phyloP scores from a whole-genome alignment of 768 basidiomycete genomes.

The Leucocoprinus leucothites region DNA sequence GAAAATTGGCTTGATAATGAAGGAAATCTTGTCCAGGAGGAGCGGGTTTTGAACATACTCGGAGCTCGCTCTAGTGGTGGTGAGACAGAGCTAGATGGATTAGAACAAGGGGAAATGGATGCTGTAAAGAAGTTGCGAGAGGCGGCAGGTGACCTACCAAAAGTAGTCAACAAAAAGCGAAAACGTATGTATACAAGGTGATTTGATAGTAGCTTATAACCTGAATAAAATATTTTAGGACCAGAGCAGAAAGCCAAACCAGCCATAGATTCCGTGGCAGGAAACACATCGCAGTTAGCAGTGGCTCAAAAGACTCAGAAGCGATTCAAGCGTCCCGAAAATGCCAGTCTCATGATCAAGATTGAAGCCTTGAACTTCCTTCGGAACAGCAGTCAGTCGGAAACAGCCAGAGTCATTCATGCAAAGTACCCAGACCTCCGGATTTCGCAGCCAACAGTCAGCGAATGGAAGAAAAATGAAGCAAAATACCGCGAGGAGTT shows the following conservation, averaged over 20 bases:
- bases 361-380: conserved; percentile 7
- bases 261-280: too few species aligned
- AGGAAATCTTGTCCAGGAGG: conserved; percentile 7
- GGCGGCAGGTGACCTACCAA: conserved; percentile 4
- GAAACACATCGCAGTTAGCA: too few species aligned
- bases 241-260: not conserved
- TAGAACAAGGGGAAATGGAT: not conserved
- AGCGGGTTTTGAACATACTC: not conserved
- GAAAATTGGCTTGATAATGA: conserved; percentile 9
- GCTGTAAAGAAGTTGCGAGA: conserved; percentile 3
- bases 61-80: not conserved
- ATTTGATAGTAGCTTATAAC: not conserved
- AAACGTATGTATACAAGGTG: not conserved
- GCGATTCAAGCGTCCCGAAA: too few species aligned
- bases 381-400: not conserved
- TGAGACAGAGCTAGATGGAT: not conserved
- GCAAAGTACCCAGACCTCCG: conserved; percentile 25
- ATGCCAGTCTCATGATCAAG: not conserved
- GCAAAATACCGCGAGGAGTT: conserved; percentile 16
- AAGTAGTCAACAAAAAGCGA: conserved; percentile 2
- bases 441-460: conserved; percentile 25
- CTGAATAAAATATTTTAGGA: not conserved
- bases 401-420: not conserved
- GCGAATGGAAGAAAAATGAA: conserved; percentile 25
- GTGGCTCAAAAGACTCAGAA: too few species aligned